Evolutionary conservation across 78 protist species (phyloP), one percentile per base, ranked within the genome.

Genomic region (Dictyostelium discoideum): DNA sequence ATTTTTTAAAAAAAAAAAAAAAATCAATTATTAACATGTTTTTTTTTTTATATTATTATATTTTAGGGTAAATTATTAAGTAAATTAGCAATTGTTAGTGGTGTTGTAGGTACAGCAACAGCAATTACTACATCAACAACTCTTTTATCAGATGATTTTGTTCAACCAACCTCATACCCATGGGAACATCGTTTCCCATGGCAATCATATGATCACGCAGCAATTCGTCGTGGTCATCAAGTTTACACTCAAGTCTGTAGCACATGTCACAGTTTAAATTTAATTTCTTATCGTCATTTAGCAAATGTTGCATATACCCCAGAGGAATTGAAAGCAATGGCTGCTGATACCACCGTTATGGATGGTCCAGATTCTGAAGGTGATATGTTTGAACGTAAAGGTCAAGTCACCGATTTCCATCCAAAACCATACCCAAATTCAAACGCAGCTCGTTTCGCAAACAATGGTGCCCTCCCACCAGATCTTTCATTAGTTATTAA

Each of bases 391-490:
- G 92, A 86, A 40, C 73, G 97, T 42, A 84, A 90, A 73, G 97
- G 86, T 42, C 42, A 50, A 32, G 44, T 88, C 87, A 86, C 92
- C 16, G 97, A 95, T 46, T 85, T 29, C 60, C 92, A 90, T 60
- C 97, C 97, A 48, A 83, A 86, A 65, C 97, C 97, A 50, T 95
- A 95, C 65, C 85, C 63, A 67, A 95, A 95, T 29, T 8, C 54
- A 9, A 86, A 95, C 42, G 92, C 90, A 54, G 97, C 99, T 7
- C 96, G 97, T 37, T 87, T 39, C 80, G 93, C 98, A 72, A 98
- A 98, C 97, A 92, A 92, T 85, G 99, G 99, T 82, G 99, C 99
- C 13, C 76, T 85, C 40, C 99, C 99, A 46, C 99, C 99, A 57
- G 99, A 98, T 92, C 92, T 98, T 50, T 97, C 98, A 32, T 94